Percentiles rank a stretch among this genome's conserved stretches.
phyloP scores from a whole-genome alignment of 2,329 filamentous ascomycete species.

The Nemania diffusa region DNA sequence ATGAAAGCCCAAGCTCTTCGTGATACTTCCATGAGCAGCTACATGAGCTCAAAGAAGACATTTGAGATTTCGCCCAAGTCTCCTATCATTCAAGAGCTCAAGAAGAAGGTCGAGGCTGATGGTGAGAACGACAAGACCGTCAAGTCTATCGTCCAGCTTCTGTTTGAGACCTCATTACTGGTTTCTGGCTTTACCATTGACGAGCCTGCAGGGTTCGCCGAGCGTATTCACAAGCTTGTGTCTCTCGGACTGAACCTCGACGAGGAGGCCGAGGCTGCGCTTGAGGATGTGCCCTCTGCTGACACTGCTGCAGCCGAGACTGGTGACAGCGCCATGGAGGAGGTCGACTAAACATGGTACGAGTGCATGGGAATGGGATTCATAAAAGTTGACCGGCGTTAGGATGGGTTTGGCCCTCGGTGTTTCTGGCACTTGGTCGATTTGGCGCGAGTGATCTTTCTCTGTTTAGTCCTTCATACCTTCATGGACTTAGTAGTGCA shows the following conservation, averaged over 20 bases:
- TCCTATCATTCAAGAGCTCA: slow-evolving; percentile 97
- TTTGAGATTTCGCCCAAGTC: slow-evolving; percentile 99
- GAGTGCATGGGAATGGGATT: slow-evolving; percentile 48
- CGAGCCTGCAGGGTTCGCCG: slow-evolving; percentile 95
- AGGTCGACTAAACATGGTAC: slow-evolving; percentile 83
- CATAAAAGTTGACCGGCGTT: slow-evolving; percentile 55
- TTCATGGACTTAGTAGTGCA: slow-evolving; percentile 39
- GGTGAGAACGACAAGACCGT: slow-evolving; percentile 99
- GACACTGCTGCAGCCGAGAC: slow-evolving; percentile 71
- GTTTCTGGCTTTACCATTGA: slow-evolving; percentile 99
- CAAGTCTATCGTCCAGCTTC: slow-evolving; percentile 98
- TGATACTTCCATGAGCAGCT: slow-evolving; percentile 99
- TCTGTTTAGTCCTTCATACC: slow-evolving; percentile 49
- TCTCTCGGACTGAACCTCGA: slow-evolving; percentile 98
- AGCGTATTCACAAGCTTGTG: slow-evolving; percentile 99
- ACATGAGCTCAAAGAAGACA: slow-evolving; percentile 99
- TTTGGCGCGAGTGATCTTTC: slow-evolving; percentile 44
- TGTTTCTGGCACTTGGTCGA: slow-evolving; percentile 49
- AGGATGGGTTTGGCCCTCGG: slow-evolving; percentile 54
- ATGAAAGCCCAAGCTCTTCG: slow-evolving; percentile 99
- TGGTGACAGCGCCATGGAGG: slow-evolving; percentile 98
- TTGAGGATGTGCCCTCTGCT: slow-evolving; percentile 66
- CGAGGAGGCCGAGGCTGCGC: slow-evolving; percentile 87
- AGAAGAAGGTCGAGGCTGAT: slow-evolving; percentile 98
- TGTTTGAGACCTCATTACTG: slow-evolving; percentile 98